phyloP scores from a whole-genome alignment of 2,329 filamentous ascomycete genomes.

The Tolypocladium ophioglossoides region DNA sequence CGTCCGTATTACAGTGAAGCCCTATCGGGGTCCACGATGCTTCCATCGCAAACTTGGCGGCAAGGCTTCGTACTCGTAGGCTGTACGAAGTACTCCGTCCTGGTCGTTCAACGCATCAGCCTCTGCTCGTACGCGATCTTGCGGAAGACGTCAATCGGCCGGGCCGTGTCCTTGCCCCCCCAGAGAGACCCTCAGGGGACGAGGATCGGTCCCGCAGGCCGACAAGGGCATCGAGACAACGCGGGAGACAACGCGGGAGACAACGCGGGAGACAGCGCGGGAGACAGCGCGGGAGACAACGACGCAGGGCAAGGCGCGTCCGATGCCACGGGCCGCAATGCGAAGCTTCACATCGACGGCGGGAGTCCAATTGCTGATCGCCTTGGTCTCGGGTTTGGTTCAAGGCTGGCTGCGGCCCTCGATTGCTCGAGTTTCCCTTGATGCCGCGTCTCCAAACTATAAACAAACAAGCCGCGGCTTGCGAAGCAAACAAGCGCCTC shows the following conservation, averaged over 20 bases:
- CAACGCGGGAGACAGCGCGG: no score
- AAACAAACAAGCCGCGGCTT: neutral
- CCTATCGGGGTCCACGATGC: neutral
- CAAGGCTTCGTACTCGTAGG: no score
- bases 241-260: neutral
- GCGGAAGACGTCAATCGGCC: no score
- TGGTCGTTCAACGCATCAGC: no score
- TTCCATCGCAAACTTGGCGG: no score
- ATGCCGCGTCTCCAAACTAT: neutral
- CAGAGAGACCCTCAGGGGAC: no score
- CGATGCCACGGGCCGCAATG: neutral
- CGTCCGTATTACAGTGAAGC: neutral
- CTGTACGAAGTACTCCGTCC: no score
- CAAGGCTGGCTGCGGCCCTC: neutral
- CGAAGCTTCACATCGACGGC: neutral
- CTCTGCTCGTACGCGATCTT: no score
- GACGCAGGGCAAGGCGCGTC: no score
- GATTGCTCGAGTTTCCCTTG: neutral
- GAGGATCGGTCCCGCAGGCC: no score
- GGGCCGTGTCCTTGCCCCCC: no score
- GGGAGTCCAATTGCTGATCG: neutral
- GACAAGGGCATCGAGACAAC: neutral
- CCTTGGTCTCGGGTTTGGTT: neutral
- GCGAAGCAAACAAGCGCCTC: neutral
- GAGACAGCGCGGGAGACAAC: no score